Base-by-base conservation (phyloP, 2,329 filamentous ascomycete species). In the Arthrobotrys conoides region DNA sequence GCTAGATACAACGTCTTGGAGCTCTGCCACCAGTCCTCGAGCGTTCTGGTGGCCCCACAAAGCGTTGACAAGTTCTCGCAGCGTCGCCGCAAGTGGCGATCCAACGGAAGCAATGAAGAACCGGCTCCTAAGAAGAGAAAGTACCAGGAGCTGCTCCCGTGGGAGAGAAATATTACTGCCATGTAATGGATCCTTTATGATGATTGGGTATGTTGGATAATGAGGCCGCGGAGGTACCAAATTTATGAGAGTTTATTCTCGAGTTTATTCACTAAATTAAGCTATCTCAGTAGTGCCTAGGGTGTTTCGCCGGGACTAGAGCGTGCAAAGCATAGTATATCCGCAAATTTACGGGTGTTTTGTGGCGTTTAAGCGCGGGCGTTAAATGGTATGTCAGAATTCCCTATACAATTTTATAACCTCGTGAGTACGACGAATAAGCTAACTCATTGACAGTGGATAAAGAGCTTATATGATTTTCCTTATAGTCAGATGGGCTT, bases 191-290 rank as follows among this genome's bases (percentile, higher is more conserved):
- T 14, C 51, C 27, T n/a, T 36, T 33, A 5, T 55, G 3, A 55
- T 55, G 9, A 3, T 55, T 16, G 51, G 27, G 51, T 55, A 55
- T 18, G 51, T 55, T 55, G 51, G 16, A 55, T 33, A 30, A 30
- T 30, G 10, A 6, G 12, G 38, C 3, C 38, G 16, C 38, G 2
- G 10, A 2, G 38, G 12, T 14, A 16, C 1, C 3, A 41, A 41
- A 41, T n/a, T n/a, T n/a, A n/a, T 12, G 14, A 41, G 3, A 2
- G 3, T 3, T 41, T 41, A 41, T 41, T n/a, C n/a, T n/a, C n/a
- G n/a, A 30, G 27, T 6, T 41, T 14, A 41, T 41, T 16, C 4
- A 8, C 8, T 41, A 41, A 14, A n/a, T 12, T 41, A 41, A 41
- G 16, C 38, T 16, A 14, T 41, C 3, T 16, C 12, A 41, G 38